These are phyloP conservation scores for Xylariaceae sp. DNA, from an alignment of 2,329 filamentous ascomycete genomes.

Conservation along the genomic window DNA sequence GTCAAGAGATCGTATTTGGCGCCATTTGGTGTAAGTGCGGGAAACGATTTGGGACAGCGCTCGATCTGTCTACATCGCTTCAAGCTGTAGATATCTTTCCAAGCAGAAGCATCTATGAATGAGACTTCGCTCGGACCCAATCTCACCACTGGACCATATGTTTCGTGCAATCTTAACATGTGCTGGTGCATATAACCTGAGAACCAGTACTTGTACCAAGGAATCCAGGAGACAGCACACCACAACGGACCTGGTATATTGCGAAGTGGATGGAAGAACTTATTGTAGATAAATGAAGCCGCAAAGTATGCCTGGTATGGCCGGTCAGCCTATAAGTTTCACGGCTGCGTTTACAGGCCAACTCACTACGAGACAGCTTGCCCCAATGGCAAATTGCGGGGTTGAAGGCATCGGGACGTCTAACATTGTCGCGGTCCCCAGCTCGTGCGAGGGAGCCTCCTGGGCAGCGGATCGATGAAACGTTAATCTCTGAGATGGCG, in stretches of 20 bases:
- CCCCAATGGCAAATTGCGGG: constrained; percentile 2
- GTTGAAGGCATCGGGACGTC: not conserved
- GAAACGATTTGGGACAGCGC: constrained; percentile 13
- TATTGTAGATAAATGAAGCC: constrained; percentile 5
- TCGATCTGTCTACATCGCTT: constrained; percentile 17
- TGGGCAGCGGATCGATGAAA: not conserved
- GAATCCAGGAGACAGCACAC: constrained; percentile 9
- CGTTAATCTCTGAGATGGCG: too few species aligned
- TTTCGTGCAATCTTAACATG: constrained; percentile 6
- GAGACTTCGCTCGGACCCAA: constrained; percentile 5
- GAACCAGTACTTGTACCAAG: constrained; percentile 17
- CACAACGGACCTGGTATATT: constrained; percentile 9
- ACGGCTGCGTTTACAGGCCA: not conserved
- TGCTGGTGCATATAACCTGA: constrained; percentile 12
- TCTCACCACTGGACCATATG: constrained; percentile 7
- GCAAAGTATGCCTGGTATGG: not conserved
- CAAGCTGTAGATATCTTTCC: constrained; percentile 14
- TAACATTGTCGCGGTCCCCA: too few species aligned
- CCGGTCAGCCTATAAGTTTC: not conserved
- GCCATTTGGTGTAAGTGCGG: constrained; percentile 13
- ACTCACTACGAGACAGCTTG: constrained; percentile 2
- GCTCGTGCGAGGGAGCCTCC: too few species aligned
- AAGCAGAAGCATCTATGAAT: constrained; percentile 7
- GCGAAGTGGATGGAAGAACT: constrained; percentile 2
- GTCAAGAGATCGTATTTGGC: constrained; percentile 11